phyloP scores from a whole-genome alignment of 805 yeast species.

The Peterozyma xylosa region DNA sequence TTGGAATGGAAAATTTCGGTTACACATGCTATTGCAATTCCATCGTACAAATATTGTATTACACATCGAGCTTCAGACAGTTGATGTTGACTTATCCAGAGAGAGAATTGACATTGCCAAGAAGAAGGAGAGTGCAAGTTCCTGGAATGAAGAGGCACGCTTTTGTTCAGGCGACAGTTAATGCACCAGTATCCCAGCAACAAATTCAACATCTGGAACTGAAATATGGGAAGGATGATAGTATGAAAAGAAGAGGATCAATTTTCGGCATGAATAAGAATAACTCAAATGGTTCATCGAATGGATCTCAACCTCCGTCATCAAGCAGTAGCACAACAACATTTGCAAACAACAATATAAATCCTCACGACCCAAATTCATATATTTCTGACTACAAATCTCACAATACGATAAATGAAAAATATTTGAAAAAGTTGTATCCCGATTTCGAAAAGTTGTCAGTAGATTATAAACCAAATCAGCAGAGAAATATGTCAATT shows the following conservation, averaged over 20 bases:
- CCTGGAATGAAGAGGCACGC: slow-evolving; percentile 34
- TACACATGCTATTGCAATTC: slow-evolving; percentile 95
- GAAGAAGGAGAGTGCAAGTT: slow-evolving; percentile 31
- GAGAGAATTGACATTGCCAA: slow-evolving; percentile 20
- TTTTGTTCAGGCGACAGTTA: slow-evolving; percentile 16
- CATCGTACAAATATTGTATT: slow-evolving; percentile 79
- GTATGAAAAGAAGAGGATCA: slow-evolving; percentile 3
- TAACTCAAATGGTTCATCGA: neutral
- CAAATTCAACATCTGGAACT: neutral
- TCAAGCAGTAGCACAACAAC: slow-evolving; percentile 1
- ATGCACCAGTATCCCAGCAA: neutral
- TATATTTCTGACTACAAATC: slow-evolving; percentile 4
- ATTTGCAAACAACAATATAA: slow-evolving; percentile 4
- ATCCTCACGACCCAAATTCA: slow-evolving; percentile 4
- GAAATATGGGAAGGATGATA: neutral
- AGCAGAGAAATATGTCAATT: slow-evolving; percentile 35
- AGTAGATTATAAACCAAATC: slow-evolving; percentile 29
- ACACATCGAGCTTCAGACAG: slow-evolving; percentile 61
- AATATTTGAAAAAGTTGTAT: slow-evolving; percentile 8
- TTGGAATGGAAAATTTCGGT: slow-evolving; percentile 81
- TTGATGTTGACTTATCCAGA: slow-evolving; percentile 42
- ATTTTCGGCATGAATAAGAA: slow-evolving; percentile 9
- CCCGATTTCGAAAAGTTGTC: slow-evolving; percentile 26
- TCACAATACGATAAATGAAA: slow-evolving; percentile 10
- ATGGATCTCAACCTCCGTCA: slow-evolving; percentile 1